Evolutionary conservation across 2,329 filamentous ascomycete species (phyloP).

Genomic region (Pezicula rhizophila): DNA sequence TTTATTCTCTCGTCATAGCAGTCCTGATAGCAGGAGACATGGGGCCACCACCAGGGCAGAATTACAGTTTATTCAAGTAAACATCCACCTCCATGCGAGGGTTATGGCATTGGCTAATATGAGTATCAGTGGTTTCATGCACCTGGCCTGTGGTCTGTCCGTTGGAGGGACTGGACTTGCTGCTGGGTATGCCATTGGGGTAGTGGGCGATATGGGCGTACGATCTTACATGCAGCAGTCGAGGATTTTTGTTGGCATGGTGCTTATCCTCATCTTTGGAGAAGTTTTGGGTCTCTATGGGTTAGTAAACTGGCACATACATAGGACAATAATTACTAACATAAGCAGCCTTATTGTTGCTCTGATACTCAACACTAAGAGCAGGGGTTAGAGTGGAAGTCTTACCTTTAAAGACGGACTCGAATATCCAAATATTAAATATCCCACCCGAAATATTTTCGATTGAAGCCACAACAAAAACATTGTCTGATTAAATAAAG

Average conservation of each 20-base stretch:
- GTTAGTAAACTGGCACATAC: slow-evolving; percentile 44
- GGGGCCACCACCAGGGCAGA: slow-evolving; percentile 56
- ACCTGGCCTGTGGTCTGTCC: slow-evolving; percentile 82
- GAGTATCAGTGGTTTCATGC: slow-evolving; percentile 71
- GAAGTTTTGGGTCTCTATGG: slow-evolving; percentile 96
- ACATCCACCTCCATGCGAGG: slow-evolving; percentile 20
- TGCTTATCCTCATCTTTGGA: slow-evolving; percentile 95
- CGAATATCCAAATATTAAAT: neutral
- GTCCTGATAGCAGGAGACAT: slow-evolving; percentile 93
- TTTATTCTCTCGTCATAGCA: slow-evolving; percentile 94
- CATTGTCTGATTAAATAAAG: slow-evolving; percentile 21
- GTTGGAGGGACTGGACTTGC: slow-evolving; percentile 90
- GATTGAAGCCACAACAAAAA: slow-evolving; percentile 6
- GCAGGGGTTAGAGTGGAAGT: slow-evolving; percentile 19
- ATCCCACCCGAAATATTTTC: neutral
- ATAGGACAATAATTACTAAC: slow-evolving; percentile 7
- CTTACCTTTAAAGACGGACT: too few relatives aligned
- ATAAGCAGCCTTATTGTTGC: slow-evolving; percentile 74
- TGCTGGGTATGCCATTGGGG: slow-evolving; percentile 92
- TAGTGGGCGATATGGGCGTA: slow-evolving; percentile 91
- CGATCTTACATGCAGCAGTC: slow-evolving; percentile 95
- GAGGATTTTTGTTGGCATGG: slow-evolving; percentile 96
- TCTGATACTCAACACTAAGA: slow-evolving; percentile 84
- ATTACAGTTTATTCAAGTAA: slow-evolving; percentile 81
- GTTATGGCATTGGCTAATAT: slow-evolving; percentile 6